These are phyloP conservation scores for Nissolia schottii DNA, from an alignment of 306 rosid species.

Conservation along the genomic window DNA sequence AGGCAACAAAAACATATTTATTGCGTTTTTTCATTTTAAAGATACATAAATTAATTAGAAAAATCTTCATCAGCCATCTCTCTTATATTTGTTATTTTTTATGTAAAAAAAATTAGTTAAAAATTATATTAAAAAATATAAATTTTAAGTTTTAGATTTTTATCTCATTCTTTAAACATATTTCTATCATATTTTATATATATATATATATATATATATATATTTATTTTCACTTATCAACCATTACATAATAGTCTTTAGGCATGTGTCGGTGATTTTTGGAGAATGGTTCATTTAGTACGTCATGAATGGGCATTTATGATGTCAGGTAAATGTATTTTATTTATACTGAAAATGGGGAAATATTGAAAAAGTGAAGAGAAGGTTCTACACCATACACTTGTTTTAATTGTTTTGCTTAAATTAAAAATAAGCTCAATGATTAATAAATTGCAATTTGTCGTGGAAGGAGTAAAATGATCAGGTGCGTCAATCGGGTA, in stretches of 20 bases:
- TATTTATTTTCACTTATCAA: no score
- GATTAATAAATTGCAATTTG: background rate
- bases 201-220: no score
- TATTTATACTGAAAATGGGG: background rate
- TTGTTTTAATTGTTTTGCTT: constrained; percentile 1
- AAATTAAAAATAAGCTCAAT: background rate
- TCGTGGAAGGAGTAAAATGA: constrained; percentile 6
- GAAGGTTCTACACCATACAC: background rate
- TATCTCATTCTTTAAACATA: no score
- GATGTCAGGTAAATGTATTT: background rate
- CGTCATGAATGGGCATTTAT: constrained; percentile 18
- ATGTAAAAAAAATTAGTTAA: no score
- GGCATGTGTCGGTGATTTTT: background rate
- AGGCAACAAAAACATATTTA: no score
- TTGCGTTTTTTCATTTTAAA: no score
- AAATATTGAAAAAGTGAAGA: background rate
- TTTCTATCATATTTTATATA: no score
- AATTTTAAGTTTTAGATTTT: no score
- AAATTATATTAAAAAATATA: no score
- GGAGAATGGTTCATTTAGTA: background rate
- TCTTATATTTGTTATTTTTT: no score
- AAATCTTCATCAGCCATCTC: no score
- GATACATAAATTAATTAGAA: no score
- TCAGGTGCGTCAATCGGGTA: constrained; percentile 17
- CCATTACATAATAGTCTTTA: background rate